Evolutionary conservation across 306 rosid genomes (phyloP).

Genomic region (Castanopsis chinensis): DNA sequence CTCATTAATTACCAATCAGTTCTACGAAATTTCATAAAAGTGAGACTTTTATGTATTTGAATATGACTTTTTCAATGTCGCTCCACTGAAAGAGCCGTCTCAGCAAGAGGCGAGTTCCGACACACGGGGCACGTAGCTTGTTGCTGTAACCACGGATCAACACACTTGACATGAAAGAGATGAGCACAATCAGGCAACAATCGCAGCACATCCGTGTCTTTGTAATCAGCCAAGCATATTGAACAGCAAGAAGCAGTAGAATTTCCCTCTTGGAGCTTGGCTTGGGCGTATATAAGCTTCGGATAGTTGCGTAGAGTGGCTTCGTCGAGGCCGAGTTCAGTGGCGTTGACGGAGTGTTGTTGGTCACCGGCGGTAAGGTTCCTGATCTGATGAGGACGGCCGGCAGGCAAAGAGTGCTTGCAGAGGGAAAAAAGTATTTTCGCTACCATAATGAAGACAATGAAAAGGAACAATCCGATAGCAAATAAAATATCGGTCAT

Average conservation of each 20-base stretch:
- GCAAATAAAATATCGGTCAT: too few relatives aligned
- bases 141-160: background rate
- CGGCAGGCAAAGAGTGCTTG: too few relatives aligned
- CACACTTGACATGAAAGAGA: background rate
- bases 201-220: background rate
- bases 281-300: background rate
- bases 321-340: constrained; percentile 7
- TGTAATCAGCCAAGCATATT: constrained; percentile 15
- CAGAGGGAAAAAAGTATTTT: too few relatives aligned
- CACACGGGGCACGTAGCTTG: background rate
- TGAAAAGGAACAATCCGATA: too few relatives aligned
- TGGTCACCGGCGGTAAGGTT: background rate
- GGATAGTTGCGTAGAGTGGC: constrained; percentile 1
- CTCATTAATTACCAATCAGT: too few relatives aligned
- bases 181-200: background rate
- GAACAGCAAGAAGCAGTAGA: constrained; percentile 9
- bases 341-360: background rate
- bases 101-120: background rate
- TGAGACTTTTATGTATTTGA: too few relatives aligned
- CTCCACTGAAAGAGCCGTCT: background rate
- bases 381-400: too few relatives aligned
- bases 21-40: too few relatives aligned
- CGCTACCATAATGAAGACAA: too few relatives aligned
- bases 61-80: too few relatives aligned
- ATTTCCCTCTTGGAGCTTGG: background rate